Evolutionary conservation across 2,329 filamentous ascomycete species (phyloP), one percentile per base, ranked within the genome.

Genomic region (Aspergillus flavus): DNA sequence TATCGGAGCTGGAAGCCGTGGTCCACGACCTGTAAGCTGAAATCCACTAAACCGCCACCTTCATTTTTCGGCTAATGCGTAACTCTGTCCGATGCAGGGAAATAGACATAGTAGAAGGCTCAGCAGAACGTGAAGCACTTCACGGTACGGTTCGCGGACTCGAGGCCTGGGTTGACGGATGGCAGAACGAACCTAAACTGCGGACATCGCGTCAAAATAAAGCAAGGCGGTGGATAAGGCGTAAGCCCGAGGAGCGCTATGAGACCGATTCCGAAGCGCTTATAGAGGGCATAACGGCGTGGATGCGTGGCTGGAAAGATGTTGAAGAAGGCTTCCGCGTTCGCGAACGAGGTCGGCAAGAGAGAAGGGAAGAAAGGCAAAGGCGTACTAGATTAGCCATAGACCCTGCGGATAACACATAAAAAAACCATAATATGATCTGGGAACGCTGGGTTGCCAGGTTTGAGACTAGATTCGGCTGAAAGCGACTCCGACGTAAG

Each of bases 291-390:
- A 72, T 81, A 16, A 73, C 67, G 26, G 77, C 77, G 21, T 81
- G 79, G 79, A 76, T 80, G 72, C 72, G 78, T 26, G 79, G 78
- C 11, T 81, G 79, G 75, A 75, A 73, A 48, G 79, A 81, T 65
- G 72, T 78, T 16, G 77, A 80, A 64, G 78, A 80, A 63, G 78
- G 73, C 32, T 75, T 79, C 57, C 61, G 64, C 36, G 64, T 68
- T 32, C 64, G 88, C 83, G 68, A 87, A 86, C 81, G 88, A 48
- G 85, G 86, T 62, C 85, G 91, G 64, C 84, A 86, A 71, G 81
- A 89, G 65, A 86, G 70, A 61, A 71, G 73, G 59, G 69, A 75
- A 34, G 66, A 59, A 53, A 72, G 69, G 58, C 68, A 59, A 50
- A 45, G 28, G 48, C 48, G 16, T 19, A 12, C 28, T 52, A 52